Evolutionary conservation across 1,284 basidiomycete species (phyloP).

Genomic region (Hymenochaete sp.): DNA sequence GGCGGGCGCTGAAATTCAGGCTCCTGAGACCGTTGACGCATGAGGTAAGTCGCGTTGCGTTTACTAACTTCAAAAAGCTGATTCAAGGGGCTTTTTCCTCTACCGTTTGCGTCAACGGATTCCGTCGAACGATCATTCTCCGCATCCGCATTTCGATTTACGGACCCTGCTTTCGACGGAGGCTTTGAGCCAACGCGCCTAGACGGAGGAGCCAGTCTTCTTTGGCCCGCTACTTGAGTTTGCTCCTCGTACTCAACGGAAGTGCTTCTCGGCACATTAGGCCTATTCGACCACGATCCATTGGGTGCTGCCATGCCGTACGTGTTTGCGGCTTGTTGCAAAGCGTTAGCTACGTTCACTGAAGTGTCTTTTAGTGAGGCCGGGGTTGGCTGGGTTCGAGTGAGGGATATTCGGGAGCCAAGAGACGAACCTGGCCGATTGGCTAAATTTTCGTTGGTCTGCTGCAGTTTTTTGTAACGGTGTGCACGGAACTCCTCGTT

Average conservation of each 20-base stretch:
- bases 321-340: constrained; percentile 55
- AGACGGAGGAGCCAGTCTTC: constrained; percentile 52
- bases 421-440: constrained; percentile 22
- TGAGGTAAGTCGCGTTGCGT: constrained; percentile 43
- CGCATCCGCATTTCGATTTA: constrained; percentile 50
- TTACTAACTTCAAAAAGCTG: constrained; percentile 45
- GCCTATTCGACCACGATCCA: constrained; percentile 54
- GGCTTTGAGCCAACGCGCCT: constrained; percentile 34
- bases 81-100: constrained; percentile 59
- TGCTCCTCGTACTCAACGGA: constrained; percentile 72
- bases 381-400: constrained; percentile 50
- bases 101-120: constrained; percentile 22
- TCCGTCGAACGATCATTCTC: constrained; percentile 35
- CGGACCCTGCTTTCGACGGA: constrained; percentile 41
- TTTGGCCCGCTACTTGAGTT: constrained; percentile 40
- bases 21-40: constrained; percentile 49
- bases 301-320: constrained; percentile 32
- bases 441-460: constrained; percentile 36
- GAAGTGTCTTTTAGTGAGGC: constrained; percentile 72
- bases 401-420: constrained; percentile 28
- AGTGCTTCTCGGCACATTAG: constrained; percentile 54
- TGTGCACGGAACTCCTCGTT: constrained; percentile 40
- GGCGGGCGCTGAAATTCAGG: constrained; percentile 24
- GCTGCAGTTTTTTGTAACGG: constrained; percentile 44
- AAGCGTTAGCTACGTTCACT: constrained; percentile 76